These are phyloP conservation scores for Mortierella alpina DNA, from an alignment of 192 early-diverging fungal species.

Conservation along the genomic window DNA sequence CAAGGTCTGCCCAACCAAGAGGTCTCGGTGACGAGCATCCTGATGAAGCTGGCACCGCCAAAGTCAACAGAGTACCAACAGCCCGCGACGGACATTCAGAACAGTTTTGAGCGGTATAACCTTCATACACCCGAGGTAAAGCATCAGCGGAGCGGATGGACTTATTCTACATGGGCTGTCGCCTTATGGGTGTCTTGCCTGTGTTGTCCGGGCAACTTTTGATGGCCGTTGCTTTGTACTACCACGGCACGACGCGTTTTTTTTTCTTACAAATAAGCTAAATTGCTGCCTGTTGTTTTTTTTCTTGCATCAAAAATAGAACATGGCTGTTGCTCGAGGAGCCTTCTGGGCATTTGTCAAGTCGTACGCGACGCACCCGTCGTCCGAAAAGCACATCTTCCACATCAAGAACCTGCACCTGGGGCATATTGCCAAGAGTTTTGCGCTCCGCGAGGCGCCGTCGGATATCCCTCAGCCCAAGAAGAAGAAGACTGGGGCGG, in stretches of 20 bases:
- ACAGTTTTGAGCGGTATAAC: constrained; percentile 78
- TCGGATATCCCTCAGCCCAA: constrained; percentile 66
- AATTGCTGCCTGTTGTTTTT: constrained; percentile 11
- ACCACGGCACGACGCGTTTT: background rate
- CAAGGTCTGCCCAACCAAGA: constrained; percentile 67
- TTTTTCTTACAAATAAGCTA: constrained; percentile 6
- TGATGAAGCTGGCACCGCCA: constrained; percentile 67
- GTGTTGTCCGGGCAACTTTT: background rate
- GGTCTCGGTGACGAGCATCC: constrained; percentile 66
- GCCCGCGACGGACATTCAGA: constrained; percentile 63
- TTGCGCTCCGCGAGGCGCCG: constrained; percentile 95
- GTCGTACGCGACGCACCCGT: constrained; percentile 92
- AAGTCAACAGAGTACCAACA: constrained; percentile 64
- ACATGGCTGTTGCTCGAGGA: constrained; percentile 72
- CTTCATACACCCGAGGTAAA: constrained; percentile 69
- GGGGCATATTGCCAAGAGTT: constrained; percentile 96
- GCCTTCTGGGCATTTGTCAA: constrained; percentile 92
- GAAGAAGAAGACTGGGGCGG: constrained; percentile 38
- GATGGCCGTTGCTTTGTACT: background rate
- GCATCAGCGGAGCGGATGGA: background rate
- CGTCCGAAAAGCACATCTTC: constrained; percentile 91
- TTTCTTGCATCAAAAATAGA: constrained; percentile 46
- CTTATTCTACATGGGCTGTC: background rate
- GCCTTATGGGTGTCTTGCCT: background rate
- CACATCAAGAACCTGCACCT: constrained; percentile 95